Conservation (phyloP, 202 grass and related monocot genomes). For the Schoenoplectus tabernaemontani region DNA sequence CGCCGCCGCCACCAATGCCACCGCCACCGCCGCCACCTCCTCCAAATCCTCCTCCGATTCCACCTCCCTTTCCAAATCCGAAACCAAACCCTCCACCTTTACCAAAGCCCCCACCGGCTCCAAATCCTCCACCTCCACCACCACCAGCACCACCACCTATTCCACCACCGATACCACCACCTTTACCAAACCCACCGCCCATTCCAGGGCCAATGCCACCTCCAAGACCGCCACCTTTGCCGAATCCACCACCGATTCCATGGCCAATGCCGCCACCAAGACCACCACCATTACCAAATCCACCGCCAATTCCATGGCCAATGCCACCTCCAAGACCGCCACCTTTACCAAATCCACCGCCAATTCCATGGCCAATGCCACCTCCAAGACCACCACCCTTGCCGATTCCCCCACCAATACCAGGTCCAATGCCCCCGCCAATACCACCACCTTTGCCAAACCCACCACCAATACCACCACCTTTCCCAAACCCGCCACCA, state of each 20-base stretch:
- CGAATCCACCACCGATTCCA: too few species aligned
- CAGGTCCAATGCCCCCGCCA: not conserved
- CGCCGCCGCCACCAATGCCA: not conserved
- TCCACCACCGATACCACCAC: too few species aligned
- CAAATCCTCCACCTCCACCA: constrained; percentile 3
- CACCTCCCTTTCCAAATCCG: constrained; percentile 16
- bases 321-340: too few species aligned
- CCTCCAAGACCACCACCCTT: too few species aligned
- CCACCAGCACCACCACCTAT: not conserved
- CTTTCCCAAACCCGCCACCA: constrained; percentile 5
- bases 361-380: too few species aligned
- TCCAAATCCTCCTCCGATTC: constrained; percentile 13
- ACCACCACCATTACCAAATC: too few species aligned
- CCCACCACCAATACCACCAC: not conserved
- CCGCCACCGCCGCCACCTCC: constrained; percentile 5
- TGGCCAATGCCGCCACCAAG: too few species aligned
- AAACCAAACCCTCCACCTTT: not conserved
- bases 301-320: too few species aligned
- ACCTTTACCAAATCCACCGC: too few species aligned
- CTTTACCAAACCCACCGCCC: too few species aligned
- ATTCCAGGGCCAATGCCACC: too few species aligned
- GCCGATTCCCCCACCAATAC: not conserved
- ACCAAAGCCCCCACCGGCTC: not conserved
- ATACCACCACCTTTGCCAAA: constrained; percentile 1
- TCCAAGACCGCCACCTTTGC: too few species aligned